Conservation (phyloP, 1,284 basidiomycete species). For the Polyporus tsugae region DNA sequence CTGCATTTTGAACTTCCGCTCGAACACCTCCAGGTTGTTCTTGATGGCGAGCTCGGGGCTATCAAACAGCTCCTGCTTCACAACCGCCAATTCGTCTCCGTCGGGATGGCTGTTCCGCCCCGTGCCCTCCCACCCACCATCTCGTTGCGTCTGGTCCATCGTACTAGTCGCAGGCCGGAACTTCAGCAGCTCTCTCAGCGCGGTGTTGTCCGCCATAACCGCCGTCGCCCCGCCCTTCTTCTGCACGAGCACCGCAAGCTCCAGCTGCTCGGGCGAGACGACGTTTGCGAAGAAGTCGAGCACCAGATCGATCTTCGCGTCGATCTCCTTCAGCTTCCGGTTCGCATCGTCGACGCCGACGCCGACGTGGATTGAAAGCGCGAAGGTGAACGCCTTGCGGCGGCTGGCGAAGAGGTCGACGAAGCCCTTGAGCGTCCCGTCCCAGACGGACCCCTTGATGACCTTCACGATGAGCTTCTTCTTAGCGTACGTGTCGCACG, state of each 20-base stretch:
- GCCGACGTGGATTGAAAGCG: constrained; percentile 46
- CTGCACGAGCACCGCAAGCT: constrained; percentile 29
- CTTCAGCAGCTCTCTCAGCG: constrained; percentile 25
- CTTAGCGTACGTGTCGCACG: constrained; percentile 44
- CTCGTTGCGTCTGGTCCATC: too few species aligned
- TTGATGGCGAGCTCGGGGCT: constrained; percentile 29
- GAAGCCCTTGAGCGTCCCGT: constrained; percentile 44
- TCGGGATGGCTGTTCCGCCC: not conserved
- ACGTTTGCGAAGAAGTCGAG: constrained; percentile 26
- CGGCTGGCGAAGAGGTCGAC: constrained; percentile 44
- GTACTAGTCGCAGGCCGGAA: not conserved
- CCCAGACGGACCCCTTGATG: constrained; percentile 48
- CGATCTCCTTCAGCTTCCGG: constrained; percentile 41
- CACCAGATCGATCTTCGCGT: constrained; percentile 32
- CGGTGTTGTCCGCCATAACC: constrained; percentile 29
- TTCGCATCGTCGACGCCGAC: constrained; percentile 45
- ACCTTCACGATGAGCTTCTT: constrained; percentile 46
- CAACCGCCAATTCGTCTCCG: constrained; percentile 3
- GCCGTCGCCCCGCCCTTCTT: constrained; percentile 33
- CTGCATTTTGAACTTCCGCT: constrained; percentile 43
- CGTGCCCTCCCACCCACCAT: too few species aligned
- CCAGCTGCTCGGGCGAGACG: constrained; percentile 26
- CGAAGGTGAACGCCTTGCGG: constrained; percentile 44
- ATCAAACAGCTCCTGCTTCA: constrained; percentile 22
- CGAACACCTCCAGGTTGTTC: constrained; percentile 40